A percentile compares a stretch with the other conserved stretches of the same genome.
Conservation (phyloP, 2,329 filamentous ascomycete species). For the Sporothrix schenckii region DNA sequence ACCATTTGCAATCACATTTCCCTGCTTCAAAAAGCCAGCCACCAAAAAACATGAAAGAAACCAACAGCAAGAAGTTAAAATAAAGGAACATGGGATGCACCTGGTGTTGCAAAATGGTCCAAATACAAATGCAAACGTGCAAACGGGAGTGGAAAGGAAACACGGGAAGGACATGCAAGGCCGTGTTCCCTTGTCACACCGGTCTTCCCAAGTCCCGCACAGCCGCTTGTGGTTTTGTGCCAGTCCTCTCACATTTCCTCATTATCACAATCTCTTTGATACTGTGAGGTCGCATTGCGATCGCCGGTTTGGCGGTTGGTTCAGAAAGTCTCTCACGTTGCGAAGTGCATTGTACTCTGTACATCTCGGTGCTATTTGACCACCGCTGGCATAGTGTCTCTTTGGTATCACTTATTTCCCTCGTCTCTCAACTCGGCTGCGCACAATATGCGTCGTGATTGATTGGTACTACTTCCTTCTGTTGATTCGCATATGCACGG, state of each 20-base stretch:
- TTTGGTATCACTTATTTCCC: not conserved
- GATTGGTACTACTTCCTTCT: not conserved
- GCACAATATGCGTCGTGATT: not conserved
- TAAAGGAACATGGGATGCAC: not conserved
- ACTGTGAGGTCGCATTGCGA: constrained; percentile 7
- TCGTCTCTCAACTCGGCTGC: not conserved
- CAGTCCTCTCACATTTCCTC: not conserved
- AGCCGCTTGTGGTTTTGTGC: not conserved
- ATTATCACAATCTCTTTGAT: not conserved
- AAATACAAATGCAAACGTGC: not conserved
- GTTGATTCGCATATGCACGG: not conserved
- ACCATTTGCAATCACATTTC: not conserved
- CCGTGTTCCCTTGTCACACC: constrained; percentile 2
- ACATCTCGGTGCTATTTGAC: not conserved
- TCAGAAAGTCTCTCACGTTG: not conserved
- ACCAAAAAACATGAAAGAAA: not conserved
- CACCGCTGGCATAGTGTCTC: not conserved
- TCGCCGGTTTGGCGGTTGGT: constrained; percentile 8
- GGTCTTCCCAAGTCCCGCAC: constrained; percentile 16
- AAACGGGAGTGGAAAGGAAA: not conserved
- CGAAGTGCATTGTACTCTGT: not conserved
- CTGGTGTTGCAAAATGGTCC: not conserved
- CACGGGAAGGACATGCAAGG: constrained; percentile 10
- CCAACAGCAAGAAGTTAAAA: too few relatives aligned
- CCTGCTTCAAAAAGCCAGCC: not conserved